Evolutionary conservation across 2,329 filamentous ascomycete genomes (phyloP), one percentile per base, ranked within the genome.

Genomic region (Conoideocrella luteorostrata): DNA sequence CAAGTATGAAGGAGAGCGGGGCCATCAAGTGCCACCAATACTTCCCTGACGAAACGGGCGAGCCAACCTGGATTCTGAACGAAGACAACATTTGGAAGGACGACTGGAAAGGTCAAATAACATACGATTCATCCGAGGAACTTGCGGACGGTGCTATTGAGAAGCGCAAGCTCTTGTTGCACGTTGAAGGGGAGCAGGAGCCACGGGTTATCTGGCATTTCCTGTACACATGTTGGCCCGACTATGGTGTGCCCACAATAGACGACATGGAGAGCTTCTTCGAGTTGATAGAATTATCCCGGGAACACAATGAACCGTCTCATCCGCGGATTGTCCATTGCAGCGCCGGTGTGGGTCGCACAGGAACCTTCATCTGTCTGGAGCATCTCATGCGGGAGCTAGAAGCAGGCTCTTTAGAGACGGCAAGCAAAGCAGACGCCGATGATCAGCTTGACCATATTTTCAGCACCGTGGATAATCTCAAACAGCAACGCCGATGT

Each of bases 311-410:
- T 59, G 77, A 75, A 28, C 66, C 68, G 1, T 67, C 67, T 7
- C 67, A 70, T 55, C 87, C 91, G 4, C 82, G 91, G 44, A 82
- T 97, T 47, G 77, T 89, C 10, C 86, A 90, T 64, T 90, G 86
- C 69, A 95, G 88, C 58, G 93, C 93, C 7, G 93, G 93, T 30
- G 91, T 98, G 12, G 93, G 93, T 11, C 81, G 93, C 44, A 95
- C 87, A 7, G 93, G 93, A 26, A 97, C 93, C 0, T 98, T 97
- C 60, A 95, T 98, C 56, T 86, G 88, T 2, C 76, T 98, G n/a
- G 93, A 97, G 64, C 88, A 94, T 63, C 77, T 98, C 21, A 74
- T 95, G 50, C 77, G 82, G 28, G 88, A 96, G 63, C 74, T 97
- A 9, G 81, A 87, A 21, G 76, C 81, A 5, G 91, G 89, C 39